Evolutionary conservation across 345 rosid genomes (phyloP).

Genomic region (Citrus mangshanensis): DNA sequence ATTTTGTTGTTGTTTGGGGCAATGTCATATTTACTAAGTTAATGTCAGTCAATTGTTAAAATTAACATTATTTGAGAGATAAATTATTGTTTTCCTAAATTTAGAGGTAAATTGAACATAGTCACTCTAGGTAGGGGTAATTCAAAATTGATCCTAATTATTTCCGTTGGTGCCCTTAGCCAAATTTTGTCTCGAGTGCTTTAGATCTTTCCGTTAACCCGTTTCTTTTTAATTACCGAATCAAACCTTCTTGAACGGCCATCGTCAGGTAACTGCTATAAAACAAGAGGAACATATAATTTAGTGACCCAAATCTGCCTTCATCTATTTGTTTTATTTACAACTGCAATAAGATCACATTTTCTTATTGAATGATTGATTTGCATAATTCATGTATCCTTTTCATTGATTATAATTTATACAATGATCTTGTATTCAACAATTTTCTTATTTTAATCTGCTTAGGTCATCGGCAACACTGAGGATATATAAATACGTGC

Average conservation of each 20-base stretch:
- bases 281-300: neutral
- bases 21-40: no score
- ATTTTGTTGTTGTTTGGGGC: no score
- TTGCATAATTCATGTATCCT: neutral
- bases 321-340: neutral
- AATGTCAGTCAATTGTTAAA: no score
- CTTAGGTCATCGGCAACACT: no score
- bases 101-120: no score
- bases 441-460: neutral
- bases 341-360: neutral
- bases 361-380: neutral
- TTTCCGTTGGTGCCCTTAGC: neutral
- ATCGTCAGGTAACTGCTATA: neutral
- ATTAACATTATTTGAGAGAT: no score
- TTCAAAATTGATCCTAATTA: no score
- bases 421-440: neutral
- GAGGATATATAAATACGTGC: no score
- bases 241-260: constrained; percentile 3
- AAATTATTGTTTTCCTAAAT: no score
- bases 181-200: neutral
- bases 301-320: neutral
- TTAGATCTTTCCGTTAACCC: neutral
- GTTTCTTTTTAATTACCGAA: no score
- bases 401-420: neutral
- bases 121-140: no score